These are phyloP conservation scores for Sparassis latifolia DNA, from an alignment of 1,284 basidiomycete species.

Conservation along the genomic window DNA sequence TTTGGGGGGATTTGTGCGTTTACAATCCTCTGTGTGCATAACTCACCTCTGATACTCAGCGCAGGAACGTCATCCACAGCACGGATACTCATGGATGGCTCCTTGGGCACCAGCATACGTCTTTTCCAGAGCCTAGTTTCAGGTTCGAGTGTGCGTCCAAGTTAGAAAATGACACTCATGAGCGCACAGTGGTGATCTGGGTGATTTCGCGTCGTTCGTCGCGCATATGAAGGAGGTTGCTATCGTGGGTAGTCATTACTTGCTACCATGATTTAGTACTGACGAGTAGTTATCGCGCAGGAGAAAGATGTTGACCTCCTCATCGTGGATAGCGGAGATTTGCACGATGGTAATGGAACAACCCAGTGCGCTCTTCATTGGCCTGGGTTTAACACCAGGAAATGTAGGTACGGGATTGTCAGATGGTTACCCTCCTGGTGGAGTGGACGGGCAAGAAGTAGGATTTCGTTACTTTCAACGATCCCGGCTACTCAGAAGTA, in stretches of 20 bases:
- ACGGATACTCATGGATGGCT: slow-evolving; percentile 71
- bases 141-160: slow-evolving; percentile 31
- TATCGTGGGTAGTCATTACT: slow-evolving; percentile 20
- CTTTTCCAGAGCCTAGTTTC: slow-evolving; percentile 71
- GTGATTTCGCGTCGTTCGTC: slow-evolving; percentile 79
- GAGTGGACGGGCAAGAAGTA: slow-evolving; percentile 68
- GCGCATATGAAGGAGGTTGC: slow-evolving; percentile 76
- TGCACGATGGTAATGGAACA: slow-evolving; percentile 62
- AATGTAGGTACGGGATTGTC: slow-evolving; percentile 57
- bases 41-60: not conserved
- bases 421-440: slow-evolving; percentile 68
- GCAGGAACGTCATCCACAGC: not conserved
- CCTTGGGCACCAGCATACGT: slow-evolving; percentile 64
- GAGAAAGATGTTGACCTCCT: slow-evolving; percentile 65
- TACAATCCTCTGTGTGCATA: not conserved
- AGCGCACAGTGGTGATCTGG: slow-evolving; percentile 56
- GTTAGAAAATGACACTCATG: not conserved
- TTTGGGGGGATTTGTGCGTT: slow-evolving; percentile 59
- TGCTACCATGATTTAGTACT: not conserved
- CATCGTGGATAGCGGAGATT: slow-evolving; percentile 68
- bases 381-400: not conserved
- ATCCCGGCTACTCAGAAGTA: no score
- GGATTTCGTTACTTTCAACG: slow-evolving; percentile 5
- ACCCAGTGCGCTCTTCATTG: slow-evolving; percentile 5
- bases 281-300: slow-evolving; percentile 22